Base-by-base conservation (phyloP, 768 basidiomycete species). In the Rhodocollybia butyracea region DNA sequence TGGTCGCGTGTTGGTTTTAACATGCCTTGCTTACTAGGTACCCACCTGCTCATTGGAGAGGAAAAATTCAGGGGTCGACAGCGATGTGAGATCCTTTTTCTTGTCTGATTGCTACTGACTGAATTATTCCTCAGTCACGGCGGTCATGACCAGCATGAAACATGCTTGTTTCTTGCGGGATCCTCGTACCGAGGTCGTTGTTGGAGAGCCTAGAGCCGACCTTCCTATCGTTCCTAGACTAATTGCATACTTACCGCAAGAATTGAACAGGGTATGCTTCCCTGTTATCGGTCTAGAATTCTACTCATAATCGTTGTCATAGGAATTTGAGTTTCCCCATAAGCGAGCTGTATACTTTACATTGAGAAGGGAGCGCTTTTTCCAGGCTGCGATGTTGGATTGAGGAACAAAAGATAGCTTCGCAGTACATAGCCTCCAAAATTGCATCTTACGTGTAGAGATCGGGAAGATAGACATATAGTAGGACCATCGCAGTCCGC, bases 1-100 rank as follows among this genome's bases (percentile, higher is more conserved):
- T 39, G 12, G 65, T 62, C 12, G 46, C 51, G 11, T 59, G 60
- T 15, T 66, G 65, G 27, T 32, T 12, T 17, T n/a, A 27, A 12
- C 24, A 1, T 61, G 68, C 15, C 69, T 66, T 29, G 57, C 24
- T n/a, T n/a, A 43, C 27, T 66, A 40, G 76, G 77, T 0, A 62
- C 75, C 2, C 79, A 81, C 51, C 69, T 79, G 21, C 70, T 81
- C 22, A 72, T 74, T 4, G 79, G 79, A 13, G 78, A 80, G 46
- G 69, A 69, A 5, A 75, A 74, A 55, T 81, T 77, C 62, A 62
- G 77, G 21, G 79, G 79, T 30, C 62, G 64, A 48, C 66, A 64
- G 32, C 59, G 76, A 64, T 69, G 79, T 79, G 54, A 50, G 76
- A 21, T 2, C 32, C 19, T 24, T 27, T 10, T 15, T 27, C 46